A percentile compares a stretch with the other conserved stretches of the same genome.
phyloP scores from a whole-genome alignment of 257 asterid genomes.

The Solanum dulcamara region DNA sequence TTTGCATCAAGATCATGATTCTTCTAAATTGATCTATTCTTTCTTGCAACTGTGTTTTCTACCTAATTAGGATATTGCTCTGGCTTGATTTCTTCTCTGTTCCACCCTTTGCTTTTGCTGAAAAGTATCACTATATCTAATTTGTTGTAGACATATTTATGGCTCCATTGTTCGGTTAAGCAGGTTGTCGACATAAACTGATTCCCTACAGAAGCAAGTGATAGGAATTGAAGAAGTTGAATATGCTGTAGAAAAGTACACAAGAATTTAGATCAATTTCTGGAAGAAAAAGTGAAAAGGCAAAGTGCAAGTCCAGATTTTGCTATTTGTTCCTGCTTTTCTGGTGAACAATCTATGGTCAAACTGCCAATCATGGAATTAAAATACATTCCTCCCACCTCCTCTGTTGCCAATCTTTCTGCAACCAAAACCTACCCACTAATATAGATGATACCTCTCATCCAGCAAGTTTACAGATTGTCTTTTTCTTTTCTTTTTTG shows the following conservation, averaged over 20 bases:
- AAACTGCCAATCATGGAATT: background rate
- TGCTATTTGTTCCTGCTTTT: background rate
- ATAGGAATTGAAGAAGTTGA: background rate
- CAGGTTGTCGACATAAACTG: background rate
- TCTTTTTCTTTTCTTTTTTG: background rate
- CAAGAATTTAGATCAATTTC: background rate
- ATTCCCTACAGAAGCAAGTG: background rate
- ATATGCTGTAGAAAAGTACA: background rate
- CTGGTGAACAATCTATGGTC: background rate
- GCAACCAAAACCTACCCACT: background rate
- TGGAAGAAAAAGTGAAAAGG: background rate
- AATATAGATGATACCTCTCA: background rate
- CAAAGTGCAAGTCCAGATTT: background rate
- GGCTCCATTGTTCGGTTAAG: background rate
- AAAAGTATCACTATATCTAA: background rate
- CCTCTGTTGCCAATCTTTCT: background rate
- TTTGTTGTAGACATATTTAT: background rate
- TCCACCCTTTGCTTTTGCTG: background rate
- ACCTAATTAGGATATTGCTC: background rate
- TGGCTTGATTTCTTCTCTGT: background rate
- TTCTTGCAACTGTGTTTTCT: background rate
- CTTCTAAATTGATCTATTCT: background rate
- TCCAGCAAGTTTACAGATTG: background rate
- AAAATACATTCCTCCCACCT: background rate
- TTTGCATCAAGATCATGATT: background rate